Percentiles rank a stretch among this genome's conserved stretches.
Evolutionary conservation across 768 basidiomycete species (phyloP).

Genomic region (Kwoniella europaea): DNA sequence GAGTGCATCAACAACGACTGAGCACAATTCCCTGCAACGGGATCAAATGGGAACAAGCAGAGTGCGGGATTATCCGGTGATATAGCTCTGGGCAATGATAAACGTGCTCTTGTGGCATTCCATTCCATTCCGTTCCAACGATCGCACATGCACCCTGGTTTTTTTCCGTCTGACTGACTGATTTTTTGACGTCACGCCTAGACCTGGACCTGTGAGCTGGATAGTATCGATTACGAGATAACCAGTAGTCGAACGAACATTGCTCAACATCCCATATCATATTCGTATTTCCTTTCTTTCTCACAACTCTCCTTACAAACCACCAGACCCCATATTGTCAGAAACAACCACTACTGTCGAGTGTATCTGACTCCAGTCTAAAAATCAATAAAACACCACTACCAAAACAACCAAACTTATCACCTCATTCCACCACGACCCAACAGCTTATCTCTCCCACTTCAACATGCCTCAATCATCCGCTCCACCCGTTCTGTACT

Average conservation of each 20-base stretch:
- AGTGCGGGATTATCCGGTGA: constrained; percentile 9
- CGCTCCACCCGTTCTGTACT: constrained; percentile 70
- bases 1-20: not conserved
- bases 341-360: too few relatives aligned
- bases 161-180: too few relatives aligned
- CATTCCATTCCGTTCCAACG: not conserved
- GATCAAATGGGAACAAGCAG: not conserved
- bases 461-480: constrained; percentile 58
- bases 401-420: not conserved
- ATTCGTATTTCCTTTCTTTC: not conserved
- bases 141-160: too few relatives aligned
- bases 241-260: constrained; percentile 4
- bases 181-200: constrained; percentile 21
- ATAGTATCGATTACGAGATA: constrained; percentile 6
- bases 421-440: not conserved
- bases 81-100: not conserved
- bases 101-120: constrained; percentile 17
- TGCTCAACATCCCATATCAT: not conserved
- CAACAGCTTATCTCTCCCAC: not conserved
- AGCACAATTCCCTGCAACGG: not conserved
- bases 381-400: not conserved
- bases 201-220: not conserved
- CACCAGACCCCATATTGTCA: too few relatives aligned
- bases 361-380: too few relatives aligned
- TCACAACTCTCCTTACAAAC: too few relatives aligned